phyloP scores from a whole-genome alignment of 805 yeast genomes.

The Candida golubevii region DNA sequence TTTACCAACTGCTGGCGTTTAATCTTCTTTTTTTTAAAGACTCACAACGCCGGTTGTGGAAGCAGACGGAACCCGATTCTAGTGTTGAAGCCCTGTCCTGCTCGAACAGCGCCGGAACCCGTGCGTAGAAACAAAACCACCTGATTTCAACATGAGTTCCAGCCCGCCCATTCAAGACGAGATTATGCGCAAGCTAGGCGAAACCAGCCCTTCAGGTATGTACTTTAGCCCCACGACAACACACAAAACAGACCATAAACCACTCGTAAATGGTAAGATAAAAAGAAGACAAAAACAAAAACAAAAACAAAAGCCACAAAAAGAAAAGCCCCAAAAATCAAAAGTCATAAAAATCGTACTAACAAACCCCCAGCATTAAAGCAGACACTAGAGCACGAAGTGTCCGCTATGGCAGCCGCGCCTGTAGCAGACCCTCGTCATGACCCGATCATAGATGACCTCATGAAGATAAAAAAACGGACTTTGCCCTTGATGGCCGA shows the following conservation, averaged over 20 bases:
- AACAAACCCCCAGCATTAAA: conserved; percentile 8
- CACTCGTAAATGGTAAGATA: no score
- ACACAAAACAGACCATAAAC: no score
- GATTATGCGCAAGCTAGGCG: conserved; percentile 4
- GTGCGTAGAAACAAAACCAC: no score
- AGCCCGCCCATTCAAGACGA: neutral
- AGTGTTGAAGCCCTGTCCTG: no score
- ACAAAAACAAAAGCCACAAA: no score
- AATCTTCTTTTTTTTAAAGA: no score
- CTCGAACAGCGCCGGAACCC: no score
- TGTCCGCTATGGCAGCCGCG: conserved; percentile 5
- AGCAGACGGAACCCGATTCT: no score
- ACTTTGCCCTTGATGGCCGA: conserved; percentile 2
- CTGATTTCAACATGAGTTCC: no score
- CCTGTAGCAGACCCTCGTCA: conserved; percentile 3
- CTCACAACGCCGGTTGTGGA: no score
- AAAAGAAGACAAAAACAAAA: no score
- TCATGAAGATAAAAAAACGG: conserved; percentile 24
- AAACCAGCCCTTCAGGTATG: conserved; percentile 12
- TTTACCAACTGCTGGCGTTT: no score
- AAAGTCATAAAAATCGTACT: neutral
- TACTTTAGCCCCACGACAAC: neutral
- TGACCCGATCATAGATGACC: conserved; percentile 33
- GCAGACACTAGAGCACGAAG: conserved; percentile 5
- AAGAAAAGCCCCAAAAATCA: neutral